These are phyloP conservation scores for Tetrahymena thermophila DNA, from an alignment of 73 alveolate genomes.

Conservation along the genomic window DNA sequence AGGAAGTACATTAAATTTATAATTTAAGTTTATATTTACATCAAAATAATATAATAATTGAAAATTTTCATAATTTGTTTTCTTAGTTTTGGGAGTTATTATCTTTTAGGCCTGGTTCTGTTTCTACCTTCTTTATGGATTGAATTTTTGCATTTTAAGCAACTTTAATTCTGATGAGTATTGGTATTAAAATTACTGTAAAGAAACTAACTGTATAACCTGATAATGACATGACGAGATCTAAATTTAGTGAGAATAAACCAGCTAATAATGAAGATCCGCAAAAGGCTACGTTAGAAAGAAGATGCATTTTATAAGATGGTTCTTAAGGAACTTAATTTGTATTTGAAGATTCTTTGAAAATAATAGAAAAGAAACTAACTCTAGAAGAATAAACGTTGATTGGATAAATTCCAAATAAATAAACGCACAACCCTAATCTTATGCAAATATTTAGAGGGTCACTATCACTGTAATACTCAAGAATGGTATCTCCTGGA, in stretches of 20 bases:
- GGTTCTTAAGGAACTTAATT: not conserved
- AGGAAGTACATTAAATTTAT: no score
- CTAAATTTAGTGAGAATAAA: not conserved
- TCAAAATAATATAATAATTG: no score
- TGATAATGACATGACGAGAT: not conserved
- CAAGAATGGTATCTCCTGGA: not conserved
- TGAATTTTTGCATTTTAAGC: not conserved
- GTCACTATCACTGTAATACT: not conserved
- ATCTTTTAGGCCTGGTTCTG: not conserved
- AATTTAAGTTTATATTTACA: no score
- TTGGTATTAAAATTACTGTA: not conserved
- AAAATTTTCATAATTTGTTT: no score
- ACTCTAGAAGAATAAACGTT: not conserved
- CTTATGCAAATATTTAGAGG: not conserved
- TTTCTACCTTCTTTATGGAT: not conserved
- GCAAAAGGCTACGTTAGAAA: not conserved
- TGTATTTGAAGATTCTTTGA: not conserved
- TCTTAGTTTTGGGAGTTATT: no score
- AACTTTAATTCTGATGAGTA: not conserved
- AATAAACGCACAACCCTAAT: not conserved
- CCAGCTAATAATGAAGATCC: not conserved
- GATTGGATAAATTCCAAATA: not conserved
- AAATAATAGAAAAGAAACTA: not conserved
- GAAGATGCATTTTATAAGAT: not conserved
- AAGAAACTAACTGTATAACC: not conserved